Conservation (phyloP, 2,329 filamentous ascomycete species). For the Aspergillus sp. region DNA sequence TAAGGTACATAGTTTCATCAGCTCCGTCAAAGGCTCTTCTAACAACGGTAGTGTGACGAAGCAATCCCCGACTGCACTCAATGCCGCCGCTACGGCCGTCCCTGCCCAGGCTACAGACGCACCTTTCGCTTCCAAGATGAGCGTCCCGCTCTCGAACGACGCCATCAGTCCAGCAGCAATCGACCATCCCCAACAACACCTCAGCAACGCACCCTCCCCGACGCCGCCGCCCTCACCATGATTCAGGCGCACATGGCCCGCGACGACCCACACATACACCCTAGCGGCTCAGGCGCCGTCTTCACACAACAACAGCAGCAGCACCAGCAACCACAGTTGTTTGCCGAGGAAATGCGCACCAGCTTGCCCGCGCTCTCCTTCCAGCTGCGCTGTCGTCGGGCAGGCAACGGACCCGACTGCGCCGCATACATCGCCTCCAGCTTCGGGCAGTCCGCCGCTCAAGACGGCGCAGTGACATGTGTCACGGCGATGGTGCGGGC, state of each 20-base stretch:
- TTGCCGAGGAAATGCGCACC: constrained; percentile 24
- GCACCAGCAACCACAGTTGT: constrained; percentile 18
- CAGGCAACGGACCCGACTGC: constrained; percentile 21
- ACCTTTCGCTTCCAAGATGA: constrained; percentile 40
- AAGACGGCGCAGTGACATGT: constrained; percentile 25
- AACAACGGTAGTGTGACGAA: constrained; percentile 43
- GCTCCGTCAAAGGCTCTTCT: not conserved
- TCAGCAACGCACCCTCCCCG: not conserved
- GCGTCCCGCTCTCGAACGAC: constrained; percentile 32
- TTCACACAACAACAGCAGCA: no score
- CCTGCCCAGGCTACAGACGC: constrained; percentile 35
- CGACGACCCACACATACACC: no score
- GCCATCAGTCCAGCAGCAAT: constrained; percentile 14
- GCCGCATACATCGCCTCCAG: constrained; percentile 21
- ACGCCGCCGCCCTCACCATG: constrained; percentile 3
- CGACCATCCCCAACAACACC: not conserved
- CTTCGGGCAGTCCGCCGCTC: constrained; percentile 21
- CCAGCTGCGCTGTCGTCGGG: constrained; percentile 25
- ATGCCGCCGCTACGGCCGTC: constrained; percentile 34
- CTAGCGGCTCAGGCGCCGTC: no score
- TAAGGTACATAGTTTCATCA: constrained; percentile 23
- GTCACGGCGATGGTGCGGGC: constrained; percentile 26
- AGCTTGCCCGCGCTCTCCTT: constrained; percentile 28
- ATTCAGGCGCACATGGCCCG: constrained; percentile 11
- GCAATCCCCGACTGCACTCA: constrained; percentile 38